Conservation (phyloP, 139 green algal genomes). For the Monoraphidium neglectum region DNA sequence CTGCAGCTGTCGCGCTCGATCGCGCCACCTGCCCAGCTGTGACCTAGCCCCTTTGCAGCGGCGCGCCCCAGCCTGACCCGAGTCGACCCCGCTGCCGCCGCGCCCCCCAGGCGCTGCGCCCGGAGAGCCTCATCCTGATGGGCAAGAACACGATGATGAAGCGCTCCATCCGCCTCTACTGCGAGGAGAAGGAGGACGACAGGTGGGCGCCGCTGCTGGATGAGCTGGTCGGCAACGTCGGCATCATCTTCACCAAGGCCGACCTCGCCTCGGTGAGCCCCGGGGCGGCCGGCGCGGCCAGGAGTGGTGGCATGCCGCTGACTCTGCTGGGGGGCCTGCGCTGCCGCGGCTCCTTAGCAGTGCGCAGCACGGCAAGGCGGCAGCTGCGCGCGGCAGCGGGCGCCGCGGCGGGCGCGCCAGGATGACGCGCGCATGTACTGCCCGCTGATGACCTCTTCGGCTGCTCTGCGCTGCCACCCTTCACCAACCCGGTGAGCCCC, state of each 20-base stretch:
- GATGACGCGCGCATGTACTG: too few species aligned
- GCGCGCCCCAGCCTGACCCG: not conserved
- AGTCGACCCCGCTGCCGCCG: too few species aligned
- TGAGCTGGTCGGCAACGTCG: conserved; percentile 96
- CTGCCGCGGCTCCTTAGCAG: too few species aligned
- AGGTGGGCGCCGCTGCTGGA: conserved; percentile 86
- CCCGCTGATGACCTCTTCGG: too few species aligned
- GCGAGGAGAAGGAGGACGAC: conserved; percentile 87
- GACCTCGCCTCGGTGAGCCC: conserved; percentile 65
- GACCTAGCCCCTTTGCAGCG: not conserved
- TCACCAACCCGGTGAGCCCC: too few species aligned
- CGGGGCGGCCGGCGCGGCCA: too few species aligned
- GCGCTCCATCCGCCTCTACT: conserved; percentile 93
- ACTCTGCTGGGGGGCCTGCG: too few species aligned
- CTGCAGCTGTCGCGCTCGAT: not conserved
- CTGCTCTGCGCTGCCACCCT: too few species aligned
- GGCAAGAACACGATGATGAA: conserved; percentile 99
- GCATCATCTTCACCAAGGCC: conserved; percentile 95
- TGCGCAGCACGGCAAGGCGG: too few species aligned
- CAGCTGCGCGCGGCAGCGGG: too few species aligned
- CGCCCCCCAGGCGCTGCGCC: conserved; percentile 77
- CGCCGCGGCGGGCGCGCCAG: too few species aligned
- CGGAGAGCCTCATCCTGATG: conserved; percentile 93
- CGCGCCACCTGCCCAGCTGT: not conserved
- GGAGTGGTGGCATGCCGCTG: too few species aligned